Evolutionary conservation across 495 filamentous ascomycete species (phyloP), one percentile per base, ranked within the genome.

Genomic region (Delitschia confertaspora): DNA sequence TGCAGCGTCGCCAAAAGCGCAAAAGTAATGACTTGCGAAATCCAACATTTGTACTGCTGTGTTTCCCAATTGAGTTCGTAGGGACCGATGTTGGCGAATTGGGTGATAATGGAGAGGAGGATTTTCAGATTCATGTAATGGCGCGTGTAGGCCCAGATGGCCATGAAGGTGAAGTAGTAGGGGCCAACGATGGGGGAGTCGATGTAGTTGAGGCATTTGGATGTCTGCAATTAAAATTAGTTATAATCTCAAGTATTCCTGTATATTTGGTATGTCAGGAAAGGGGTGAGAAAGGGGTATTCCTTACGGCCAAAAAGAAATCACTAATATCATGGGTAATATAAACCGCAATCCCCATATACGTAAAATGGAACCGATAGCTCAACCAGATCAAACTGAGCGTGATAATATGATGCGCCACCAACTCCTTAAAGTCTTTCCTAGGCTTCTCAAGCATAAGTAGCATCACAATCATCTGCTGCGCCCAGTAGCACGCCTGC

Each of bases 301-400:
- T 39, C 71, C 84, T 64, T 78, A 91, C 86, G 16, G 93, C 93
- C 11, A 98, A 72, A 76, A 98, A 98, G 65, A 96, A 95, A 59
- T 98, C 91, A 39, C 78, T 84, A 49, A 96, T 83, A 53, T 98
- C 91, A 57, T 94, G 87, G 16, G 91, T 96, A 47, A 95, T 88
- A 61, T 94, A 98, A 6, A 98, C 89, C 21, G 86, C 88, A 27
- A 98, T 59, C n/a, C 91, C 91, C 68, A 98, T 93, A 62, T 93
- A 88, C 6, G 91, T 91, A 64, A 98, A 98, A 64, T 98, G 93
- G 70, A 94, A 98, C 22, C 88, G 81, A 63, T 98, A 98, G 68
- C 85, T 93, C 59, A 88, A 63, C 22, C 67, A 78, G 48, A 98
- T 96, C 42, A 98, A 71, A n/a, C 80, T 69, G 42, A 98, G 61